phyloP scores from a whole-genome alignment of 2,329 filamentous ascomycete species.

The Epichloe aotearoae region DNA sequence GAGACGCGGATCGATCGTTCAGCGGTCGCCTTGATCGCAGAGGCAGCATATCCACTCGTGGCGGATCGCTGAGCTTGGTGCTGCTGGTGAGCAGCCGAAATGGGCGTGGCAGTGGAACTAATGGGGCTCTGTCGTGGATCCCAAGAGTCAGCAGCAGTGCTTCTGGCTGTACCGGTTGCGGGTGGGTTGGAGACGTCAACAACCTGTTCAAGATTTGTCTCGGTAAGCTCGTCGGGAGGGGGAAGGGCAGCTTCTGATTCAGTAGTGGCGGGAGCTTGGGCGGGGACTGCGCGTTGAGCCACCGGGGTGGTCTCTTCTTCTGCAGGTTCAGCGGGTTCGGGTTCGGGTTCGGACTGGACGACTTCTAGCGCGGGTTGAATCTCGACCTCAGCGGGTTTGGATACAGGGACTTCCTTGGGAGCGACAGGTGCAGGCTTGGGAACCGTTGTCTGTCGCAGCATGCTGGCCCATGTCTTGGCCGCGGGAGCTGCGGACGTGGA shows the following conservation, averaged over 20 bases:
- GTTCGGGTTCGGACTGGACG: slow-evolving; percentile 22
- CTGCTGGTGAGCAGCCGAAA: slow-evolving; percentile 50
- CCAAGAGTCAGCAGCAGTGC: slow-evolving; percentile 77
- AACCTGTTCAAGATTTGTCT: slow-evolving; percentile 84
- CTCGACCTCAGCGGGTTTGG: slow-evolving; percentile 26
- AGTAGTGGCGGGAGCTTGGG: slow-evolving; percentile 15
- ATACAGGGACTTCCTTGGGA: slow-evolving; percentile 13
- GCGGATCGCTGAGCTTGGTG: slow-evolving; percentile 39
- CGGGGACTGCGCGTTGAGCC: slow-evolving; percentile 17
- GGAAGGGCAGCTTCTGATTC: slow-evolving; percentile 44
- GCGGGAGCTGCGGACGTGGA: slow-evolving; percentile 26
- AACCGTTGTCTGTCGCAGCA: slow-evolving; percentile 48
- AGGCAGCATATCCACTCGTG: slow-evolving; percentile 61
- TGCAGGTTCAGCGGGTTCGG: slow-evolving; percentile 22
- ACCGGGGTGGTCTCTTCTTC: slow-evolving; percentile 23
- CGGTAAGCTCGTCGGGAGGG: slow-evolving; percentile 71
- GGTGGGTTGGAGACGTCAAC: slow-evolving; percentile 67
- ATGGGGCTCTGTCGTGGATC: slow-evolving; percentile 51
- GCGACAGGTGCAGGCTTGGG: slow-evolving; percentile 36
- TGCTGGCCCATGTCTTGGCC: slow-evolving; percentile 60
- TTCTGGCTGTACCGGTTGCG: slow-evolving; percentile 71
- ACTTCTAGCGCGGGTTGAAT: slow-evolving; percentile 25
- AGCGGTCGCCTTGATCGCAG: slow-evolving; percentile 64
- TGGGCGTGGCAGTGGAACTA: slow-evolving; percentile 51
- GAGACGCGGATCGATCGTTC: slow-evolving; percentile 53